Evolutionary conservation across 2,329 filamentous ascomycete species (phyloP), one percentile per base, ranked within the genome.

Genomic region (Camillea tinctor): DNA sequence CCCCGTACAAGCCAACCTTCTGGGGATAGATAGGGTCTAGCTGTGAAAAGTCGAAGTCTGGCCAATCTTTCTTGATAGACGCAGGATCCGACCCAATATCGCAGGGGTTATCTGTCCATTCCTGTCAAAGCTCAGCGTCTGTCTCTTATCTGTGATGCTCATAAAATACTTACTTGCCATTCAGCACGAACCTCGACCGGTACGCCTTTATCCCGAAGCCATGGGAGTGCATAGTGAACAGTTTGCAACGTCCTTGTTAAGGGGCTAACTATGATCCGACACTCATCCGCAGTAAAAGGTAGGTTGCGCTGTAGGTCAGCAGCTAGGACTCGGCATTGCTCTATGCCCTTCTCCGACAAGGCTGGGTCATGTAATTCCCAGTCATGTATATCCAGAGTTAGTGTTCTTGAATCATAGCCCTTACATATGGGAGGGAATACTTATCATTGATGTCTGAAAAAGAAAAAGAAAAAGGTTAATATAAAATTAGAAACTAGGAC

Each of bases 181-280:
- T 74, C 72, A 1, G 72, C 72, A 48, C 71, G 70, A 50, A 71
- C 69, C 44, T 69, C 66, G 4, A 68, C 67, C 19, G 68, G 68
- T 15, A 73, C 69, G 1, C 67, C 70, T 44, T 61, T 62, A 40
- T 70, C 62, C 19, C 62, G 56, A 22, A 74, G 67, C 71, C 71
- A 74, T 26, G 64, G 60, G 40, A 74, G 67, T 53, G 68, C 68
- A 50, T 71, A 52, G 24, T 68, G 64, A 36, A 68, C 69, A 4
- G 72, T 73, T 59, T 74, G 64, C 17, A 74, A 52, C 17, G 72
- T 73, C 52, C 72, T 68, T 58, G 60, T 67, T 20, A 71, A 58
- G 8, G 72, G 72, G 57, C 72, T 74, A n/a, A 72, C 71, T 17
- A 74, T 63, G 61, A 74, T 69, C 26, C 65, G 68, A 48, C 70